Percentiles rank a stretch among this genome's conserved stretches.
phyloP scores from a whole-genome alignment of 2,329 filamentous ascomycete genomes.

The Ophioceras dolichostomum region DNA sequence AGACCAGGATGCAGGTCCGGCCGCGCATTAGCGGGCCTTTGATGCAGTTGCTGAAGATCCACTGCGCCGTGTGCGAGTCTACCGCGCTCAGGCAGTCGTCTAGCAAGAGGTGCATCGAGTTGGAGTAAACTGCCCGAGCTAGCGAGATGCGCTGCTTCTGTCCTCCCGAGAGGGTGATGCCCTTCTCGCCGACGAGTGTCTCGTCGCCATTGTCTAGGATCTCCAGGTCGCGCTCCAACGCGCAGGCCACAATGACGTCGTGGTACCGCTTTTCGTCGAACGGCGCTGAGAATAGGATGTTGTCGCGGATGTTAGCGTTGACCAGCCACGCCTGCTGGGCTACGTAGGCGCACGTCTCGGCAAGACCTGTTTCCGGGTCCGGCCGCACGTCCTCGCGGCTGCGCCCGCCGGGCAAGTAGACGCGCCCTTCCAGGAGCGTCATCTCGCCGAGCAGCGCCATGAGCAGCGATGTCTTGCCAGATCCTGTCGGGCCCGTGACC shows the following conservation, averaged over 20 bases:
- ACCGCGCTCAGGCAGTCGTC: conserved; percentile 96
- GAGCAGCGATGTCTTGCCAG: conserved; percentile 87
- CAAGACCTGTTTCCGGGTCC: conserved; percentile 74
- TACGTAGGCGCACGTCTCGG: conserved; percentile 90
- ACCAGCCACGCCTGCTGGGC: conserved; percentile 96
- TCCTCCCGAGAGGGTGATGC: conserved; percentile 89
- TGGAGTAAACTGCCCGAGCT: conserved; percentile 93
- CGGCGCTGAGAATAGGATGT: conserved; percentile 80
- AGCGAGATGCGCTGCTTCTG: conserved; percentile 97
- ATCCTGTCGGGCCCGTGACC: conserved; percentile 84
- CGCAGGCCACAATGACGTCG: conserved; percentile 82
- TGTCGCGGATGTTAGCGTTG: conserved; percentile 90
- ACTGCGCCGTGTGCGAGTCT: conserved; percentile 93
- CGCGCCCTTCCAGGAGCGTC: conserved; percentile 68
- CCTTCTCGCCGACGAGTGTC: conserved; percentile 92
- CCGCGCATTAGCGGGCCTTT: conserved; percentile 77
- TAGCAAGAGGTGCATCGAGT: conserved; percentile 77
- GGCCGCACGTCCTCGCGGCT: conserved; percentile 75
- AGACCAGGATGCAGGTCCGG: conserved; percentile 89
- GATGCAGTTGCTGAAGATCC: conserved; percentile 93
- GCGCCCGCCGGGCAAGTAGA: conserved; percentile 74
- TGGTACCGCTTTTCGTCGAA: conserved; percentile 75
- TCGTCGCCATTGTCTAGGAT: conserved; percentile 89
- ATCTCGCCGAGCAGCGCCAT: conserved; percentile 97
- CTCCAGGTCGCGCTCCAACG: conserved; percentile 78